phyloP scores from a whole-genome alignment of 495 filamentous ascomycete species.

The Penicillium argentinense region DNA sequence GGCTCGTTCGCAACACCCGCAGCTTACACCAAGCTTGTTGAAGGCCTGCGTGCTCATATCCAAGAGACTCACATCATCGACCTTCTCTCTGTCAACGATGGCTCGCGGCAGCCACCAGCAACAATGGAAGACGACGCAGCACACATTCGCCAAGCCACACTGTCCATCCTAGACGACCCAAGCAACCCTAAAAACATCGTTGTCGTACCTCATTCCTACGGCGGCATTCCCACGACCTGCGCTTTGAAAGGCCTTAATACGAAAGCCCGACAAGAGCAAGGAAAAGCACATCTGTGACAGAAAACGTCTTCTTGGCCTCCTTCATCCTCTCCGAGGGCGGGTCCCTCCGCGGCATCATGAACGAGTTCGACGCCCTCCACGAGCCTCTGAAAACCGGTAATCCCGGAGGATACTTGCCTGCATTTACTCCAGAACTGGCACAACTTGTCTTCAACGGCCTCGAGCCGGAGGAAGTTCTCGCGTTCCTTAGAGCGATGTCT shows the following conservation, averaged over 20 bases:
- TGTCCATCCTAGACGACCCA: neutral
- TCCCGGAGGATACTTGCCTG: neutral
- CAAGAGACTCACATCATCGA: neutral
- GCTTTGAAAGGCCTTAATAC: neutral
- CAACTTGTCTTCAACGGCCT: neutral
- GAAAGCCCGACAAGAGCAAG: neutral
- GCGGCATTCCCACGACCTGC: neutral
- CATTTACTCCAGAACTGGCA: neutral
- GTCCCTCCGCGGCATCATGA: neutral
- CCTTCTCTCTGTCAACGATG: neutral
- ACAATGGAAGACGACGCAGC: slow-evolving; percentile 1
- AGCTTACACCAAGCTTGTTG: neutral
- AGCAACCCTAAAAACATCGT: neutral
- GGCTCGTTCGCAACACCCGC: neutral
- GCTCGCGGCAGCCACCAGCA: neutral
- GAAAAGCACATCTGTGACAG: neutral
- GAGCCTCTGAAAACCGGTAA: neutral
- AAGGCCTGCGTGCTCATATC: neutral
- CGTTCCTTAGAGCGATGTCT: neutral
- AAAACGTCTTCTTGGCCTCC: neutral
- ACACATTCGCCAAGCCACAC: neutral
- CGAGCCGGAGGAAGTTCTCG: neutral
- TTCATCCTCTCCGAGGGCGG: neutral
- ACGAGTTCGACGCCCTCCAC: neutral
- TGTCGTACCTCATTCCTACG: neutral